These are phyloP conservation scores for Leccinum barrowsii DNA, from an alignment of 768 basidiomycete species.

Conservation along the genomic window DNA sequence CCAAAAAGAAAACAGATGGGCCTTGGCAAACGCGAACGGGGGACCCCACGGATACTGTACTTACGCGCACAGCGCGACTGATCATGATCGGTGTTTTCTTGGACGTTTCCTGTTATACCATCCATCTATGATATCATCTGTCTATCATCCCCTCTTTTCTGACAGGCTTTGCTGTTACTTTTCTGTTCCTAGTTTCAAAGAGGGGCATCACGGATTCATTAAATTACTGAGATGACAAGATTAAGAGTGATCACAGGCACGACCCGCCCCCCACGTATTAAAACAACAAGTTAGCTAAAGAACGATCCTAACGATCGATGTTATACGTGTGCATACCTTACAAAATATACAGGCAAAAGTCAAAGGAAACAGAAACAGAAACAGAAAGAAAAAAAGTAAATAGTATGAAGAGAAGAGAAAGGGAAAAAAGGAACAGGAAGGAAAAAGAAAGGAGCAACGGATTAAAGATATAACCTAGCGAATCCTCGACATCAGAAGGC, in stretches of 20 bases:
- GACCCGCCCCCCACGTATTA: constrained; percentile 10
- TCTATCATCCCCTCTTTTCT: neutral
- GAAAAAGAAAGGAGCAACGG: neutral
- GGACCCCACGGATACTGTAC: neutral
- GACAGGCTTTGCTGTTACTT: neutral
- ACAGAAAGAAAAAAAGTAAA: neutral
- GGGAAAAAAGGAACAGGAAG: neutral
- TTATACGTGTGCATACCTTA: constrained; percentile 16
- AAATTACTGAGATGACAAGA: neutral
- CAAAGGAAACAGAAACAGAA: neutral
- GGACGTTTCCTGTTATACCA: neutral
- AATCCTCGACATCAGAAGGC: constrained; percentile 17
- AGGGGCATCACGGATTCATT: neutral
- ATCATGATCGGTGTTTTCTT: neutral
- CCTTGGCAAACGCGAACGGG: too few species aligned
- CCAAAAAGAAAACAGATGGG: neutral
- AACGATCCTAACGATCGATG: constrained; percentile 14
- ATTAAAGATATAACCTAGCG: neutral
- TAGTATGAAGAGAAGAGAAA: neutral
- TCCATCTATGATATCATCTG: neutral
- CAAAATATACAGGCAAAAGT: constrained; percentile 15
- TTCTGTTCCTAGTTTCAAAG: neutral
- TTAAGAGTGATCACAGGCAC: neutral
- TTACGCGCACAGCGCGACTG: neutral
- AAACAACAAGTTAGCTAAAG: constrained; percentile 6